These are phyloP conservation scores for Citrus inodora DNA, from an alignment of 345 rosid genomes.

Conservation along the genomic window DNA sequence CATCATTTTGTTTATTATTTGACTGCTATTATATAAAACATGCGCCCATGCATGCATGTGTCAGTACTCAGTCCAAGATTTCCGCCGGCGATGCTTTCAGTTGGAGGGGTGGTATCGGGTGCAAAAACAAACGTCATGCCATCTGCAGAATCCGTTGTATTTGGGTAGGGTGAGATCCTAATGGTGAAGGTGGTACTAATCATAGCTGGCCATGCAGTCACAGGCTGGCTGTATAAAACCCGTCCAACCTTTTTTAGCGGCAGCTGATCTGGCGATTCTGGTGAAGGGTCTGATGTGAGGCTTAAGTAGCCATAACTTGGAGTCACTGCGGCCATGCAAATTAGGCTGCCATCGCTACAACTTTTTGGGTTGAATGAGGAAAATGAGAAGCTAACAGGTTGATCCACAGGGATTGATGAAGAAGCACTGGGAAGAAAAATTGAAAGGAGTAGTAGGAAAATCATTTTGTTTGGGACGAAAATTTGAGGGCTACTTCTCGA, in stretches of 20 bases:
- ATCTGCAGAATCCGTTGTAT: neutral
- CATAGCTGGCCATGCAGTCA: neutral
- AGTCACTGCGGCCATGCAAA: constrained; percentile 25
- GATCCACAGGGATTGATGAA: neutral
- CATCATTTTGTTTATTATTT: too few species aligned
- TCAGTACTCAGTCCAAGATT: too few species aligned
- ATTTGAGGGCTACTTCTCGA: too few species aligned
- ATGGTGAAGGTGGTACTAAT: neutral
- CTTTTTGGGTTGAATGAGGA: constrained; percentile 18
- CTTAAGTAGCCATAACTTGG: constrained; percentile 18
- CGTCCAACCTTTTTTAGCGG: neutral
- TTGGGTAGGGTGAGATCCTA: neutral
- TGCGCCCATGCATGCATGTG: too few species aligned
- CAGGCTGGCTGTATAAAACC: neutral
- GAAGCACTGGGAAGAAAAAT: constrained; percentile 14
- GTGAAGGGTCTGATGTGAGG: constrained; percentile 21
- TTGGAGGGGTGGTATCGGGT: neutral
- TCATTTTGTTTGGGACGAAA: too few species aligned
- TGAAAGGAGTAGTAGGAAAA: too few species aligned
- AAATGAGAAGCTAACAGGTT: constrained; percentile 7
- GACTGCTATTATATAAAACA: too few species aligned
- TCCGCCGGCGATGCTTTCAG: too few species aligned
- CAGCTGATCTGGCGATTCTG: too few species aligned
- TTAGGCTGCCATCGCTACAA: constrained; percentile 18
- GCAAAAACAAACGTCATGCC: neutral